phyloP scores from a whole-genome alignment of 2,329 filamentous ascomycete species.

The Daldinia sp. region DNA sequence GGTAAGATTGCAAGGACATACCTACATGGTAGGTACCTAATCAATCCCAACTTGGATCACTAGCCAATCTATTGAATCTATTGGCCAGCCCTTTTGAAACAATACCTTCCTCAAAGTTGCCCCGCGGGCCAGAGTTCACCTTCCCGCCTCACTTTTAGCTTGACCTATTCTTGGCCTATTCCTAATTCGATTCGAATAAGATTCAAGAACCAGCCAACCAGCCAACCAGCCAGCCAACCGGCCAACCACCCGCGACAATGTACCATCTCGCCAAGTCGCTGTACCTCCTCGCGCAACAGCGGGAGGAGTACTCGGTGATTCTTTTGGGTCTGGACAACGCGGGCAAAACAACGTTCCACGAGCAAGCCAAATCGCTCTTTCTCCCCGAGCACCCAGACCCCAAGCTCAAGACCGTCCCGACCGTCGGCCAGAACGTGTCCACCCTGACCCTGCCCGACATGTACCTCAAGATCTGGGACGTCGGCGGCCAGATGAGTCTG shows the following conservation, averaged over 20 bases:
- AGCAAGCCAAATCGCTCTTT: slow-evolving; percentile 93
- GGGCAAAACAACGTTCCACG: slow-evolving; percentile 97
- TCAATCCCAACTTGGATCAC: no score
- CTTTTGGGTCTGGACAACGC: slow-evolving; percentile 97
- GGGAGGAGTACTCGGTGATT: slow-evolving; percentile 98
- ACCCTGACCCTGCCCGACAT: slow-evolving; percentile 91
- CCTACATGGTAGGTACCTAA: not conserved
- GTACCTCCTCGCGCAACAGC: slow-evolving; percentile 94
- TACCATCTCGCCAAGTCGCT: slow-evolving; percentile 96
- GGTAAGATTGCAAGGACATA: no score
- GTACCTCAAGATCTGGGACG: slow-evolving; percentile 99
- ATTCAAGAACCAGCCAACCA: not conserved
- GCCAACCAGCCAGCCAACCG: no score
- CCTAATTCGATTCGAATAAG: no score
- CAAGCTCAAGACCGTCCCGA: slow-evolving; percentile 88
- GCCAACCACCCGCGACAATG: slow-evolving; percentile 64
- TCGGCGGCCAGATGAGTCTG: slow-evolving; percentile 90
- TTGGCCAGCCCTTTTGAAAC: slow-evolving; percentile 29
- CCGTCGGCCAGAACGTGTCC: slow-evolving; percentile 95
- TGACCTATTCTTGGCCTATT: no score
- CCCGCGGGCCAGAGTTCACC: not conserved
- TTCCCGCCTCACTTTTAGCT: not conserved
- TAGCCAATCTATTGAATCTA: no score
- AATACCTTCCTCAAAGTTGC: slow-evolving; percentile 2
- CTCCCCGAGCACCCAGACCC: slow-evolving; percentile 67